Base-by-base conservation (phyloP, 2,329 filamentous ascomycete species). In the Calonectria pseudoturangicola region DNA sequence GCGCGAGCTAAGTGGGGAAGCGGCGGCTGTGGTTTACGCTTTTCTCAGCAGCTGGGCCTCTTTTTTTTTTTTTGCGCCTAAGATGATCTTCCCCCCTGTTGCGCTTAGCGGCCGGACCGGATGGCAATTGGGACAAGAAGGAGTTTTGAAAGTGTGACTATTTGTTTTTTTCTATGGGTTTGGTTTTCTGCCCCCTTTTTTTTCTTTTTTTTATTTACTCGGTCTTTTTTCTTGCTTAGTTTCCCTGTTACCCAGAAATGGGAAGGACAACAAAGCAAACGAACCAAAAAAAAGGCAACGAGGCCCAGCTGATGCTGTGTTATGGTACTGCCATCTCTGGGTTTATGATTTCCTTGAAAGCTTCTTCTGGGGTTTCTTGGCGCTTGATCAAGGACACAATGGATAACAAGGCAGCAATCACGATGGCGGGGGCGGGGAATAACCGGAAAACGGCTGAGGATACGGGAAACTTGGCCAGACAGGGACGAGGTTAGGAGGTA, bases 341-440 rank as follows among this genome's bases (percentile, higher is more conserved):
- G 66, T 73, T 79, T 66, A 79, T 68, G 77, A 79, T 76, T 79
- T 76, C 71, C 66, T 79, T 77, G 58, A 54, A 70, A 68, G 58
- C 54, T 72, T 68, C 68, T 71, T 64, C 64, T 71, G 62, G 50
- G 48, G 21, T 69, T 66, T 73, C 62, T 73, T 67, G 65, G 68
- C 70, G 64, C 65, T 66, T 27, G 69, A 63, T 69, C 65, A 71
- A 74, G 58, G 70, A 73, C 67, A 72, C 47, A 68, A 60, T 56
- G 74, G 62, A 75, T 70, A 72, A 45, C 70, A 60, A 65, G 66
- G 70, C 68, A 72, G 73, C 76, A 73, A 77, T 78, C 70, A 79
- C 69, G 75, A 79, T 65, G 79, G 66, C 72, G 76, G 74, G 72
- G 70, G 66, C 66, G 73, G 67, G 71, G 76, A 60, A 60, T 63